Conservation (phyloP, 805 yeast genomes). For the Starmerella bombi region DNA sequence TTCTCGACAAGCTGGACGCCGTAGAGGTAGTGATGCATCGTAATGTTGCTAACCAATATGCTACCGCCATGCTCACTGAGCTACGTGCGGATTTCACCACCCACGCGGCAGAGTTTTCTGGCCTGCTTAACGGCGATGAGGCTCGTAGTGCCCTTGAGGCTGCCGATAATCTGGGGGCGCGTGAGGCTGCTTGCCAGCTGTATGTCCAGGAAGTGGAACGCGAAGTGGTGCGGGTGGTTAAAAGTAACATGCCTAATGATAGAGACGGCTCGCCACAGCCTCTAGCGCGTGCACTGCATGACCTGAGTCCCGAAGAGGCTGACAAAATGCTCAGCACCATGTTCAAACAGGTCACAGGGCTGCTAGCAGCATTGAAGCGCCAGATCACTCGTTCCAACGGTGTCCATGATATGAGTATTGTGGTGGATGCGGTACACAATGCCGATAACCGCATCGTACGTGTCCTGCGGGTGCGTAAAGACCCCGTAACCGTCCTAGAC, state of each 20-base stretch:
- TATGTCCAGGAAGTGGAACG: slow-evolving; percentile 57
- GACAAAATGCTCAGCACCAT: slow-evolving; percentile 44
- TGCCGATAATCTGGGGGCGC: slow-evolving; percentile 29
- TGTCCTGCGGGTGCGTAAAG: slow-evolving; percentile 63
- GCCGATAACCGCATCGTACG: slow-evolving; percentile 66
- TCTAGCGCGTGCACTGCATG: slow-evolving; percentile 39
- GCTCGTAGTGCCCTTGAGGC: background rate
- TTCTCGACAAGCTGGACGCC: slow-evolving; percentile 38
- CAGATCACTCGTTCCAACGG: slow-evolving; percentile 49
- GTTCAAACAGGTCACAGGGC: slow-evolving; percentile 1
- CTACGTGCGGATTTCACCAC: slow-evolving; percentile 1
- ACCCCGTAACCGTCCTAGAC: slow-evolving; percentile 46
- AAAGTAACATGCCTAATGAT: slow-evolving; percentile 38
- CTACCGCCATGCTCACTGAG: slow-evolving; percentile 2
- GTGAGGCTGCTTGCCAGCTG: slow-evolving; percentile 41
- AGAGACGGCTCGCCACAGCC: slow-evolving; percentile 2
- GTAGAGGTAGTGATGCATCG: slow-evolving; percentile 8
- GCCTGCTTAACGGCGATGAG: background rate
- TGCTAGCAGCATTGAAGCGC: slow-evolving; percentile 16
- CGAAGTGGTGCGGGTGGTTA: slow-evolving; percentile 63
- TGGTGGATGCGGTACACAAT: slow-evolving; percentile 51
- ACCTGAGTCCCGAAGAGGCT: slow-evolving; percentile 61
- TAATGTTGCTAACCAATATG: background rate
- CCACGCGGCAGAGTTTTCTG: background rate
- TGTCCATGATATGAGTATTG: slow-evolving; percentile 34